These are phyloP conservation scores for Rhynchosporium agropyri DNA, from an alignment of 2,329 filamentous ascomycete genomes.

Conservation along the genomic window DNA sequence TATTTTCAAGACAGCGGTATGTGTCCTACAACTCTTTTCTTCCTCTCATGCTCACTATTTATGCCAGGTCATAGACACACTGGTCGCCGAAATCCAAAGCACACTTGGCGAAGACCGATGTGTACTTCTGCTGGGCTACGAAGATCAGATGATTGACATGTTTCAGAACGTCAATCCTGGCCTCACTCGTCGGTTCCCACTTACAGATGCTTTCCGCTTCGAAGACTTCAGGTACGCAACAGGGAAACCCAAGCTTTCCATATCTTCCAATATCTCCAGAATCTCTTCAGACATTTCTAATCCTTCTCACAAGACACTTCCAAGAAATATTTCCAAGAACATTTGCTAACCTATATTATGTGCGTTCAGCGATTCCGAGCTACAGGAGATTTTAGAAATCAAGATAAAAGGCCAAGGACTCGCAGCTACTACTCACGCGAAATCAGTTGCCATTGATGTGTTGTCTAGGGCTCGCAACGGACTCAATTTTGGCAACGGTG, in stretches of 20 bases:
- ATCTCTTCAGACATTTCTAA: too few relatives aligned
- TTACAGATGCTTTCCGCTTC: constrained; percentile 66
- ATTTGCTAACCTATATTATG: too few relatives aligned
- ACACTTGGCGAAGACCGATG: constrained; percentile 72
- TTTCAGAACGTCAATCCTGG: constrained; percentile 75
- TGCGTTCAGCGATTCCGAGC: constrained; percentile 50
- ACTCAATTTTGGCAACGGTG: constrained; percentile 71
- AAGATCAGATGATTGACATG: constrained; percentile 70
- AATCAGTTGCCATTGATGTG: constrained; percentile 59
- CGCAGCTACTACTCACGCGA: constrained; percentile 53
- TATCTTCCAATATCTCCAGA: too few relatives aligned
- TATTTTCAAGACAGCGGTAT: constrained; percentile 15
- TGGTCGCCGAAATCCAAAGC: constrained; percentile 75
- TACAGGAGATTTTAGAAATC: constrained; percentile 60
- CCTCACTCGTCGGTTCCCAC: constrained; percentile 64
- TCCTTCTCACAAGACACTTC: too few relatives aligned
- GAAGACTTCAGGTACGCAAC: constrained; percentile 57
- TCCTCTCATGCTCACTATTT: background rate
- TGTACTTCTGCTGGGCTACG: constrained; percentile 71
- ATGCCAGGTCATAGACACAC: constrained; percentile 63
- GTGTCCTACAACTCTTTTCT: background rate
- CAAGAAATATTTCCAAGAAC: too few relatives aligned
- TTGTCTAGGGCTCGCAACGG: constrained; percentile 63
- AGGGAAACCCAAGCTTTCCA: too few relatives aligned
- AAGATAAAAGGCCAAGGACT: constrained; percentile 64